These are phyloP conservation scores for Rhodofomes roseus DNA, from an alignment of 1,284 basidiomycete genomes.

Conservation along the genomic window DNA sequence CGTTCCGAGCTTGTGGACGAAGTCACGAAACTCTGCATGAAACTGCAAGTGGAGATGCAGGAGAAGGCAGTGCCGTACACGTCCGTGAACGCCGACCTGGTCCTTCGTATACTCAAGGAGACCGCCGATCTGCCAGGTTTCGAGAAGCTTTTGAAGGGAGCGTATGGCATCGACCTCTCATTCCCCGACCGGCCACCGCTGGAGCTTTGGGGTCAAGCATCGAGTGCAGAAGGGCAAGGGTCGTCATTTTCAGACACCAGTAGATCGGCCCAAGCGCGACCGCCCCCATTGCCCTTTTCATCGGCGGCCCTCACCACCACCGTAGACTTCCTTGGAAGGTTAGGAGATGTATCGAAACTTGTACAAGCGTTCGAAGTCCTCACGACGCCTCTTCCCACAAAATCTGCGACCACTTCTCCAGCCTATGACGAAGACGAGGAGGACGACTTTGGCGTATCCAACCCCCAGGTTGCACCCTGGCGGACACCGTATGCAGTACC, in stretches of 20 bases:
- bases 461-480: slow-evolving; percentile 28
- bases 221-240: not conserved
- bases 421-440: slow-evolving; percentile 68
- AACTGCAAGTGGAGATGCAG: slow-evolving; percentile 58
- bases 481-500: slow-evolving; percentile 48
- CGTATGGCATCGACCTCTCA: slow-evolving; percentile 70
- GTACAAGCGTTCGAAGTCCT: slow-evolving; percentile 74
- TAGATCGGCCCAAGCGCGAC: not conserved
- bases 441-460: slow-evolving; percentile 45
- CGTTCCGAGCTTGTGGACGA: slow-evolving; percentile 34
- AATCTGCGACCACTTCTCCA: slow-evolving; percentile 29
- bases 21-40: slow-evolving; percentile 42
- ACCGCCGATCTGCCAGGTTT: slow-evolving; percentile 51
- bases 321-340: slow-evolving; percentile 61
- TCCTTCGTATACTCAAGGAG: slow-evolving; percentile 64
- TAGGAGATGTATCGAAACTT: slow-evolving; percentile 58
- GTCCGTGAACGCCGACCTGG: slow-evolving; percentile 58
- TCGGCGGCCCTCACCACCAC: slow-evolving; percentile 66
- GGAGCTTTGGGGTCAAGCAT: slow-evolving; percentile 31
- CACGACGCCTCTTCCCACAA: slow-evolving; percentile 58
- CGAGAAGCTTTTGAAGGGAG: slow-evolving; percentile 53
- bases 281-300: slow-evolving; percentile 47
- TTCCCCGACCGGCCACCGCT: slow-evolving; percentile 63
- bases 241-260: not conserved
- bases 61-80: slow-evolving; percentile 43